Evolutionary conservation across 768 basidiomycete species (phyloP), one percentile per base, ranked within the genome.

Genomic region (Auriscalpium vulgare): DNA sequence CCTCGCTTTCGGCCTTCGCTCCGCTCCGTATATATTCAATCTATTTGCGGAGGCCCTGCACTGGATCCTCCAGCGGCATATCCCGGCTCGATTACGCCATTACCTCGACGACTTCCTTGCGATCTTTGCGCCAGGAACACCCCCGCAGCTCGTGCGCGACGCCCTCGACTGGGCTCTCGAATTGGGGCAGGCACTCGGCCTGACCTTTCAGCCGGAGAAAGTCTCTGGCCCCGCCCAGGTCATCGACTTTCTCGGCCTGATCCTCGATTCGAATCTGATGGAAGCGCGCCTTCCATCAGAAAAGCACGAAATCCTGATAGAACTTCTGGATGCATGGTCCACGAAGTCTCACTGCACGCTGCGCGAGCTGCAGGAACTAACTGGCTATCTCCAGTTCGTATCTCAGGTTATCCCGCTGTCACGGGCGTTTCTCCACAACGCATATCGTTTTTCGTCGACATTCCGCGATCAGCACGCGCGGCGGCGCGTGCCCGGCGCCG

Each of bases 1-100:
- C 3, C 61, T 74, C 7, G 63, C 57, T 0, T 75, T 75, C 59
- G 72, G 72, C 0, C 56, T 68, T 1, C 57, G 64, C 4, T 66
- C 68, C 2, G 69, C 71, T 7, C 70, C 72, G 1, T 73, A 73
- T 58, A 74, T 75, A 14, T 75, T 72, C 62, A 72, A 74, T 52
- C 64, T 74, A 0, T 74, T 74, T 54, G 65, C 72, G 0, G 69
- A 75, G 55, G 74, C 66, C 10, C 63, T 74, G 13, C 74, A 75
- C 54, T 75, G 72, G 73, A 74, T 75, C 51, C 67, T 74, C 14
- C 56, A 64, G 14, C 63, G 65, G 10, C 67, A 75, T 51, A 66
- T 74, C 46, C 71, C 69, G 0, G 64, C 67, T 0, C 9, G 8
- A 8, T 54, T 73, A 2, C 62, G 62, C 7, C 72, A 74, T 43